phyloP scores from a whole-genome alignment of 257 asterid species.

The Misopates orontium region DNA sequence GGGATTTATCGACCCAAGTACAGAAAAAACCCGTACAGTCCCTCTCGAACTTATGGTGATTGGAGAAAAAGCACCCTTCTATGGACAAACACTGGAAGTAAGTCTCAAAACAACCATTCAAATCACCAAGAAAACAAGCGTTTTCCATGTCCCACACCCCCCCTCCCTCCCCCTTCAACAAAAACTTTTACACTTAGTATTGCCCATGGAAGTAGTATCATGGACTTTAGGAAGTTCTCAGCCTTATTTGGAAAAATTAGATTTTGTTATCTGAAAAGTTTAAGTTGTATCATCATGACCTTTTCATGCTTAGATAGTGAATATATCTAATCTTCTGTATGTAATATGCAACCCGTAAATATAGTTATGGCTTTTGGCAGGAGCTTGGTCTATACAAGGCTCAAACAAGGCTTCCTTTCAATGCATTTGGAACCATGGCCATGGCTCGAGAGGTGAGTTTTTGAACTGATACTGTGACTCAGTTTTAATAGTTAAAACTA shows the following conservation, averaged over 20 bases:
- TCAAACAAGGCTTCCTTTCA: constrained; percentile 93
- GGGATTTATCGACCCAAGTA: constrained; percentile 96
- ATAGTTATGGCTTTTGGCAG: constrained; percentile 40
- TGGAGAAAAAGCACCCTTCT: constrained; percentile 88
- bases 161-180: neutral
- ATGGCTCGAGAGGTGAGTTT: constrained; percentile 91
- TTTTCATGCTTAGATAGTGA: too few relatives aligned
- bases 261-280: too few relatives aligned
- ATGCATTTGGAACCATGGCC: constrained; percentile 99
- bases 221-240: too few relatives aligned
- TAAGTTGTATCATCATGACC: too few relatives aligned
- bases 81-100: constrained; percentile 93
- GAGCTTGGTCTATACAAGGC: constrained; percentile 98
- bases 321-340: too few relatives aligned
- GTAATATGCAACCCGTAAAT: too few relatives aligned
- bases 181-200: neutral
- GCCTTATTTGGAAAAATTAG: too few relatives aligned
- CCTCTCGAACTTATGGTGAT: constrained; percentile 88
- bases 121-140: neutral
- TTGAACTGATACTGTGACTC: constrained; percentile 11
- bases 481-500: neutral
- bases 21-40: constrained; percentile 78
- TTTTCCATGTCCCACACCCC: neutral
- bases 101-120: constrained; percentile 28
- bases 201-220: too few relatives aligned